Conservation (phyloP, 352 stramenopile genomes). For the Elongisporangium prolatum region DNA sequence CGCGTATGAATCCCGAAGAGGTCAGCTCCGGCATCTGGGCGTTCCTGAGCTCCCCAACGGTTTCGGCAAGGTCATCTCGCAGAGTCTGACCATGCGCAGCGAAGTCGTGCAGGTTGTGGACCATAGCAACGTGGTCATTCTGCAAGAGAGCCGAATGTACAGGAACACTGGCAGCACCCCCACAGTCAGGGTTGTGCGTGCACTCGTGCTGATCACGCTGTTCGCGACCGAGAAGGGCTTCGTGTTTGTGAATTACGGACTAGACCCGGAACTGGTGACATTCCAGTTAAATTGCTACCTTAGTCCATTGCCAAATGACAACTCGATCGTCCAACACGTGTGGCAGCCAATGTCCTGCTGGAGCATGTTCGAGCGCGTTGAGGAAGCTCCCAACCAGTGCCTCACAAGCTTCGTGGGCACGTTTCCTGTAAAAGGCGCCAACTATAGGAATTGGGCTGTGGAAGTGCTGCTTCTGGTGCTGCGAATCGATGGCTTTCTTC, state of each 20-base stretch:
- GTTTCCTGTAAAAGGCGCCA: constrained; percentile 11
- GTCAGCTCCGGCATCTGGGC: constrained; percentile 17
- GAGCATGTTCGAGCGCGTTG: constrained; percentile 15
- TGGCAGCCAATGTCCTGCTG: constrained; percentile 18
- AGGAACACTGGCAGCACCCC: constrained; percentile 15
- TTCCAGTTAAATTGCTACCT: not conserved
- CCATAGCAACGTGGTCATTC: constrained; percentile 33
- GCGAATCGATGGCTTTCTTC: no score
- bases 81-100: constrained; percentile 27
- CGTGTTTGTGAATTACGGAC: not conserved
- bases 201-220: not conserved
- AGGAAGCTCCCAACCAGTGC: constrained; percentile 5
- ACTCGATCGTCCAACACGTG: constrained; percentile 10
- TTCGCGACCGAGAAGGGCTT: not conserved
- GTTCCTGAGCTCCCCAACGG: constrained; percentile 14
- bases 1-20: constrained; percentile 5
- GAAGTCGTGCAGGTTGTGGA: constrained; percentile 24
- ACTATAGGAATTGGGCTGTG: constrained; percentile 19
- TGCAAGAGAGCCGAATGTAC: constrained; percentile 23
- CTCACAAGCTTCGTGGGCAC: constrained; percentile 17
- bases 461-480: constrained; percentile 21
- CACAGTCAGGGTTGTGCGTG: constrained; percentile 15
- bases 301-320: not conserved
- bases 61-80: constrained; percentile 21
- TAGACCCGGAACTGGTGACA: not conserved